phyloP scores from a whole-genome alignment of 202 grass and related monocot species.

The Panicum virgatum region DNA sequence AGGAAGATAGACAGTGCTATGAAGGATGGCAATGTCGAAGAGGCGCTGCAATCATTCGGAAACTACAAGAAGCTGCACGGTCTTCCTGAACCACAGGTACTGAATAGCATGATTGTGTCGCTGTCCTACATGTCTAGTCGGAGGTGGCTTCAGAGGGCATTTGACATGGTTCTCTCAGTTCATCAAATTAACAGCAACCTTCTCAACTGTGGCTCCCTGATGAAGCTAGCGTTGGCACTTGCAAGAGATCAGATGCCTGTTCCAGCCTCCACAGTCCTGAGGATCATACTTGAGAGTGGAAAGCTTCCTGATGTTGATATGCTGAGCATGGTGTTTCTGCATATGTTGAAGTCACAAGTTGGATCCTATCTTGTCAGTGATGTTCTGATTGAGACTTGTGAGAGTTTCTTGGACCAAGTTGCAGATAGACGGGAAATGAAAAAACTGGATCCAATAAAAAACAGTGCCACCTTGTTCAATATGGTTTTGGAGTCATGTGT shows the following conservation, averaged over 20 bases:
- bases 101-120: slow-evolving; percentile 55
- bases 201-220: slow-evolving; percentile 54
- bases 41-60: slow-evolving; percentile 66
- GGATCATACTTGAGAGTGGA: slow-evolving; percentile 58
- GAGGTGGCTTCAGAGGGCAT: slow-evolving; percentile 81
- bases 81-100: slow-evolving; percentile 52
- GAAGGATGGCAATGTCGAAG: slow-evolving; percentile 55
- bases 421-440: slow-evolving; percentile 48
- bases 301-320: slow-evolving; percentile 75
- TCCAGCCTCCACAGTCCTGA: slow-evolving; percentile 56
- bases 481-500: slow-evolving; percentile 80
- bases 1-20: slow-evolving; percentile 57
- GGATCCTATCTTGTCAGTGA: slow-evolving; percentile 67
- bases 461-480: slow-evolving; percentile 69
- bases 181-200: slow-evolving; percentile 50
- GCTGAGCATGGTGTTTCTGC: slow-evolving; percentile 62
- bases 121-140: slow-evolving; percentile 58
- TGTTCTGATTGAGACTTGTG: slow-evolving; percentile 67
- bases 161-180: slow-evolving; percentile 57
- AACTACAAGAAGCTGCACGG: slow-evolving; percentile 71
- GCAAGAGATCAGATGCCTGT: slow-evolving; percentile 65
- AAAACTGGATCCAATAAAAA: slow-evolving; percentile 57
- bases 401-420: slow-evolving; percentile 52
- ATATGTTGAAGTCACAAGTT: slow-evolving; percentile 71
- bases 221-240: slow-evolving; percentile 58